Conservation (phyloP, 371 early-diverging fungal species). For the Mucor ambiguus region DNA sequence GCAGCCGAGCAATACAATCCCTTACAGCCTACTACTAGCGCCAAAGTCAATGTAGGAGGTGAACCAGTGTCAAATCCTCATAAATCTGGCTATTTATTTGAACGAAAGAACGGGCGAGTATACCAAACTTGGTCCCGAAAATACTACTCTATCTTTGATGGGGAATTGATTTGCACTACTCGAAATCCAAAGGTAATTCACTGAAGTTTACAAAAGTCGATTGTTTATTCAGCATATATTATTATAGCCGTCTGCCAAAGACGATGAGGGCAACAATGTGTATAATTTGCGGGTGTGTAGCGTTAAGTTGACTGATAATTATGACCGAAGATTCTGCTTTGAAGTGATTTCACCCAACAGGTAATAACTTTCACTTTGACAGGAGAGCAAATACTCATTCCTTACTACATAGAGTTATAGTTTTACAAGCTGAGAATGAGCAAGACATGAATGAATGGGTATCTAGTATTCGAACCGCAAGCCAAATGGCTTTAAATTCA, state of each 20-base stretch:
- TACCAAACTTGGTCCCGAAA: slow-evolving; percentile 77
- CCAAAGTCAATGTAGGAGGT: background rate
- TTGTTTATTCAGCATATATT: background rate
- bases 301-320: slow-evolving; percentile 66
- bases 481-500: slow-evolving; percentile 67
- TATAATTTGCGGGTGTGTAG: slow-evolving; percentile 80
- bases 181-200: slow-evolving; percentile 51
- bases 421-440: slow-evolving; percentile 85
- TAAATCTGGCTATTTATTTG: slow-evolving; percentile 78
- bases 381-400: no score
- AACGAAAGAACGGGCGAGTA: slow-evolving; percentile 69
- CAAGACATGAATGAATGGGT: slow-evolving; percentile 85
- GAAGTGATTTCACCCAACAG: slow-evolving; percentile 82
- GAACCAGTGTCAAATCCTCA: background rate
- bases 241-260: slow-evolving; percentile 25
- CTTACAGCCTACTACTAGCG: slow-evolving; percentile 16
- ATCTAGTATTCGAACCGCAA: slow-evolving; percentile 68
- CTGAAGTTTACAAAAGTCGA: background rate
- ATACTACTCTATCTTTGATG: slow-evolving; percentile 72
- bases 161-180: slow-evolving; percentile 56
- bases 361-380: slow-evolving; percentile 33
- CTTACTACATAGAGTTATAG: slow-evolving; percentile 47
- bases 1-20: slow-evolving; percentile 37
- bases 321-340: slow-evolving; percentile 84
- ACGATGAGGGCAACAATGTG: slow-evolving; percentile 39